These are phyloP conservation scores for Mycena rebaudengoi DNA, from an alignment of 768 basidiomycete species.

Conservation along the genomic window DNA sequence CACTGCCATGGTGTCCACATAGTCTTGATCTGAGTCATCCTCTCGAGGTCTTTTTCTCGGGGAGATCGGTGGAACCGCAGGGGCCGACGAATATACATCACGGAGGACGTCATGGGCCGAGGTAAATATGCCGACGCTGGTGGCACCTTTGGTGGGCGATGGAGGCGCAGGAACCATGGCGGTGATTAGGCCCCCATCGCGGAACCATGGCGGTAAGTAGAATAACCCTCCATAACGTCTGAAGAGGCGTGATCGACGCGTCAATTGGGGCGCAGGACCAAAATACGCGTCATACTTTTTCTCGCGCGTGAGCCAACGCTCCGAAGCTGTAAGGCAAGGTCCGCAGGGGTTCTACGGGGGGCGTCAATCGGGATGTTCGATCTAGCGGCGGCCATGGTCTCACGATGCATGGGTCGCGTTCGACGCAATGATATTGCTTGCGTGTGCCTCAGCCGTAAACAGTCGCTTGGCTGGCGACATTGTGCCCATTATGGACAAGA, in stretches of 20 bases:
- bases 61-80: conserved; percentile 22
- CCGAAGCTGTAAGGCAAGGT: conserved; percentile 62
- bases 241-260: conserved; percentile 38
- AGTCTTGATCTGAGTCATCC: conserved; percentile 34
- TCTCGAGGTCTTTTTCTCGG: conserved; percentile 48
- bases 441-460: conserved; percentile 37
- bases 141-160: conserved; percentile 50
- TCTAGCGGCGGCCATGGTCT: background rate
- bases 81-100: conserved; percentile 46
- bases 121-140: conserved; percentile 55
- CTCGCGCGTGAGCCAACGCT: conserved; percentile 66
- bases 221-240: conserved; percentile 73
- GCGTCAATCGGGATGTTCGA: background rate
- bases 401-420: conserved; percentile 17
- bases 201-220: conserved; percentile 33
- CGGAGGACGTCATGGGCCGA: conserved; percentile 66
- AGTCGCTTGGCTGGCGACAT: conserved; percentile 39
- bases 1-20: conserved; percentile 41
- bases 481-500: background rate
- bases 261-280: conserved; percentile 18
- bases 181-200: conserved; percentile 38
- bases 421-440: conserved; percentile 33
- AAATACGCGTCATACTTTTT: conserved; percentile 56
- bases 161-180: conserved; percentile 29
- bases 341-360: conserved; percentile 50